phyloP scores from a whole-genome alignment of 805 yeast genomes.

The Pichia membranifaciens region DNA sequence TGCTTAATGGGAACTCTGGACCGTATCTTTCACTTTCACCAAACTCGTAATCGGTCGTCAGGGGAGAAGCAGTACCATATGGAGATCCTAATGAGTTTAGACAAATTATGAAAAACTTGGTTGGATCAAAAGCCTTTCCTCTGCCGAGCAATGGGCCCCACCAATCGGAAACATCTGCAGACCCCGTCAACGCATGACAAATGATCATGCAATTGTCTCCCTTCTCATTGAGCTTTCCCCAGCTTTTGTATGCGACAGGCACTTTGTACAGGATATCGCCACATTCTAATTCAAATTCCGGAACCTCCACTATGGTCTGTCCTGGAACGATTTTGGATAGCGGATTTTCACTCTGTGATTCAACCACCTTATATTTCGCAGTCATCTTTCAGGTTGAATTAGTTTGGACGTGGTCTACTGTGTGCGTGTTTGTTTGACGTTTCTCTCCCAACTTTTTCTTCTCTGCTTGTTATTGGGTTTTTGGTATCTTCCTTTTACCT shows the following conservation, averaged over 20 bases:
- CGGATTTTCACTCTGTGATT: constrained; percentile 55
- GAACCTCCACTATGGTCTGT: constrained; percentile 75
- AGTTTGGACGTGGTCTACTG: too few species aligned
- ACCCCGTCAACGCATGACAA: constrained; percentile 94
- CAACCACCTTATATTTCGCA: constrained; percentile 32
- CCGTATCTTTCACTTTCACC: constrained; percentile 71
- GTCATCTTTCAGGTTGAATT: constrained; percentile 15
- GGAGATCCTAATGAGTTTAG: constrained; percentile 94
- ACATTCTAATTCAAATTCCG: constrained; percentile 69
- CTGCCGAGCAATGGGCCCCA: constrained; percentile 95
- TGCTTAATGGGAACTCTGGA: constrained; percentile 90
- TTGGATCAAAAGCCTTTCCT: constrained; percentile 84
- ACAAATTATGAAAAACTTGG: constrained; percentile 80
- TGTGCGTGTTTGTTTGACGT: neutral
- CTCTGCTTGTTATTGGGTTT: too few species aligned
- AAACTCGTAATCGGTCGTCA: constrained; percentile 71
- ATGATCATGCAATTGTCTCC: constrained; percentile 81
- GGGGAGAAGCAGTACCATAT: constrained; percentile 91
- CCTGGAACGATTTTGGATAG: constrained; percentile 64
- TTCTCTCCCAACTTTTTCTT: too few species aligned
- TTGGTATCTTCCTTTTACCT: too few species aligned
- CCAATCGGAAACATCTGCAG: constrained; percentile 95
- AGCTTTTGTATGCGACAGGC: constrained; percentile 92
- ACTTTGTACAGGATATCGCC: constrained; percentile 68
- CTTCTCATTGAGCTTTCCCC: constrained; percentile 76